phyloP scores from a whole-genome alignment of 345 rosid species.

The Euclidium syriacum region DNA sequence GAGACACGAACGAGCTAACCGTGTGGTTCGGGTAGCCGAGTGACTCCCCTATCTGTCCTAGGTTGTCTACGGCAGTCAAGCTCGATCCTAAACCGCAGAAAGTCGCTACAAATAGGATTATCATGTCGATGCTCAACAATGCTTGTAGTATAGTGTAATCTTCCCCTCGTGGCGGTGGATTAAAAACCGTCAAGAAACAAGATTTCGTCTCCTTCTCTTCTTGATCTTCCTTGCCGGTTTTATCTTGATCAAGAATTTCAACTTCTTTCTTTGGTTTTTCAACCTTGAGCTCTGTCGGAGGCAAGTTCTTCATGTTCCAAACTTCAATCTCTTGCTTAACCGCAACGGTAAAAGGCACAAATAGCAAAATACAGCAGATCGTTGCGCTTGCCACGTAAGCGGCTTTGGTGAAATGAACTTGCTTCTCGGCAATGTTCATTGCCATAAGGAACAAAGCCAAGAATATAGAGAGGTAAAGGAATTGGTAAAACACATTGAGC shows the following conservation, averaged over 20 bases:
- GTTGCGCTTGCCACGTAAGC: conserved; percentile 51
- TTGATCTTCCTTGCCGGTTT: background rate
- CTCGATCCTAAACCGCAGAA: conserved; percentile 73
- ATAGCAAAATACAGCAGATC: conserved; percentile 44
- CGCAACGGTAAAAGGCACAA: conserved; percentile 54
- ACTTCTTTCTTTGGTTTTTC: conserved; percentile 26
- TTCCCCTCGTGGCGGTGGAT: conserved; percentile 70
- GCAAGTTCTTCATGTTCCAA: conserved; percentile 48
- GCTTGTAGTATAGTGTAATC: conserved; percentile 91
- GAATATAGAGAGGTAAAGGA: conserved; percentile 48
- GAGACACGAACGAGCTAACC: conserved; percentile 60
- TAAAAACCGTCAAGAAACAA: conserved; percentile 46
- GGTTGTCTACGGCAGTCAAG: conserved; percentile 76
- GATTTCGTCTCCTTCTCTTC: conserved; percentile 28
- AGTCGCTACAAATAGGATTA: conserved; percentile 53
- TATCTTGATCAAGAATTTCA: conserved; percentile 5
- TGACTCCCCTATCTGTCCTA: conserved; percentile 91
- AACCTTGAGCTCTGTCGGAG: conserved; percentile 18
- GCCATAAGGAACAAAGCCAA: conserved; percentile 78
- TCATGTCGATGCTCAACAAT: conserved; percentile 67
- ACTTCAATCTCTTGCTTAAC: conserved; percentile 52
- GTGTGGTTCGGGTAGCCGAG: conserved; percentile 63
- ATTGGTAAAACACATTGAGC: conserved; percentile 50
- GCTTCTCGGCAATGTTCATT: conserved; percentile 50
- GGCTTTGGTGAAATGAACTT: conserved; percentile 39